Evolutionary conservation across 768 basidiomycete genomes (phyloP).

Genomic region (Pleurotus giganteus): DNA sequence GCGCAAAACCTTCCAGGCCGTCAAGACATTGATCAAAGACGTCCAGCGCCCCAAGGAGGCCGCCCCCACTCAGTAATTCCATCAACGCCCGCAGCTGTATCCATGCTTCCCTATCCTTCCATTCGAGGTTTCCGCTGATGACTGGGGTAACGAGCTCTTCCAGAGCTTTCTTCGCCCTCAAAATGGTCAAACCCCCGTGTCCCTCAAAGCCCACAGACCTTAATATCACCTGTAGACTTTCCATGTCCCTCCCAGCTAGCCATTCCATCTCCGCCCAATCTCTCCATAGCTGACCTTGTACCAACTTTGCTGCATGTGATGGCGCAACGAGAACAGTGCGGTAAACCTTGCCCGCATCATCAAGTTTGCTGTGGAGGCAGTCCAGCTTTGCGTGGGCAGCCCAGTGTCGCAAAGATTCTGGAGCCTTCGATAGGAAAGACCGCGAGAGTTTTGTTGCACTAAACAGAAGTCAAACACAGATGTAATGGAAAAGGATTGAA

Average conservation of each 20-base stretch:
- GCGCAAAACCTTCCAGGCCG: conserved; percentile 25
- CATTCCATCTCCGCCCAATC: conserved; percentile 87
- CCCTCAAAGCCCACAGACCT: conserved; percentile 54
- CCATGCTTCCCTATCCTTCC: conserved; percentile 67
- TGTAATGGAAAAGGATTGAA: conserved; percentile 2
- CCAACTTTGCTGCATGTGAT: conserved; percentile 29
- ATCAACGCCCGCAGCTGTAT: conserved; percentile 62
- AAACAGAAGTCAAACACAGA: conserved; percentile 13
- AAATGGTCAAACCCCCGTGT: conserved; percentile 47
- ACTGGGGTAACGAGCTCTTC: conserved; percentile 43
- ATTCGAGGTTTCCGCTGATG: conserved; percentile 24
- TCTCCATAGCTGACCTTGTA: conserved; percentile 63
- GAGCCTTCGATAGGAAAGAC: conserved; percentile 50
- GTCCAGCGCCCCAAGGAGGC: conserved; percentile 34
- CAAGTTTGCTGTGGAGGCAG: conserved; percentile 55
- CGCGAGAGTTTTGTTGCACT: conserved; percentile 75
- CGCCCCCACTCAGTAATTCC: conserved; percentile 53
- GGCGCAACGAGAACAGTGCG: conserved; percentile 57
- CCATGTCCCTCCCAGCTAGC: conserved; percentile 50
- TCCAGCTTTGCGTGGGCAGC: conserved; percentile 76
- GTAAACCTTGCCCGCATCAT: conserved; percentile 79
- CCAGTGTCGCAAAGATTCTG: conserved; percentile 66
- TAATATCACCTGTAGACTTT: conserved; percentile 52
- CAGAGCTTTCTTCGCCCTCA: conserved; percentile 64
- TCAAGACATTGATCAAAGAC: conserved; percentile 41